These are phyloP conservation scores for Saprolegnia diclina DNA, from an alignment of 352 stramenopile species.

Conservation along the genomic window DNA sequence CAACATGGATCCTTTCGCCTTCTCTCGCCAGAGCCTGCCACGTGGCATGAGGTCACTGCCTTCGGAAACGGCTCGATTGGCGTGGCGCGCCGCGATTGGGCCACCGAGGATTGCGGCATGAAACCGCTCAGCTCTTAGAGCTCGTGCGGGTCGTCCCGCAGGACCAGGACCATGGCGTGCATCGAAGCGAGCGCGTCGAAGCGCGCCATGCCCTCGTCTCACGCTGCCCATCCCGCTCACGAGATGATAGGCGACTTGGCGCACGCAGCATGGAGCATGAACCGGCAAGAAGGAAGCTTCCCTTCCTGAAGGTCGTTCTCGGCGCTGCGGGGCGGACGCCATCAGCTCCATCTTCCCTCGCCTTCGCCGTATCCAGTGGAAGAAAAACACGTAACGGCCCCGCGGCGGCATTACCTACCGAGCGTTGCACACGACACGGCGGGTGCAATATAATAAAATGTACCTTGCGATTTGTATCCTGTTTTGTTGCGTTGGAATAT, in stretches of 20 bases:
- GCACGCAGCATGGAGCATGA: too few relatives aligned
- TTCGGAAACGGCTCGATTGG: neutral
- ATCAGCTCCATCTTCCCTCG: too few relatives aligned
- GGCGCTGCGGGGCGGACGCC: too few relatives aligned
- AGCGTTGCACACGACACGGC: neutral
- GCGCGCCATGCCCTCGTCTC: too few relatives aligned
- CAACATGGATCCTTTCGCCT: neutral
- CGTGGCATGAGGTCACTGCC: neutral
- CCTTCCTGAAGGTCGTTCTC: too few relatives aligned
- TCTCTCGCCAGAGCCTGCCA: conserved; percentile 8
- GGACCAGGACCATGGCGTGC: neutral
- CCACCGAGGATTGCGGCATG: neutral
- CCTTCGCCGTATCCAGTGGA: conserved; percentile 13
- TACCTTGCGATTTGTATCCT: neutral
- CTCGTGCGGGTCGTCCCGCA: neutral
- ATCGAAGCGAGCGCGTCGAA: neutral
- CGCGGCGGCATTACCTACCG: neutral
- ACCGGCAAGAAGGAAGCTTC: too few relatives aligned
- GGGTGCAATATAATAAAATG: too few relatives aligned
- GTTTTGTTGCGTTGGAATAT: neutral
- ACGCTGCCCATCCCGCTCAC: too few relatives aligned
- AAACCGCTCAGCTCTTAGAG: neutral
- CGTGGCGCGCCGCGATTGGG: neutral
- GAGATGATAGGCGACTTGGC: too few relatives aligned
- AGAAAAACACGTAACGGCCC: conserved; percentile 20